Conservation (phyloP, 2,329 filamentous ascomycete genomes). For the Mariannaea sp. region DNA sequence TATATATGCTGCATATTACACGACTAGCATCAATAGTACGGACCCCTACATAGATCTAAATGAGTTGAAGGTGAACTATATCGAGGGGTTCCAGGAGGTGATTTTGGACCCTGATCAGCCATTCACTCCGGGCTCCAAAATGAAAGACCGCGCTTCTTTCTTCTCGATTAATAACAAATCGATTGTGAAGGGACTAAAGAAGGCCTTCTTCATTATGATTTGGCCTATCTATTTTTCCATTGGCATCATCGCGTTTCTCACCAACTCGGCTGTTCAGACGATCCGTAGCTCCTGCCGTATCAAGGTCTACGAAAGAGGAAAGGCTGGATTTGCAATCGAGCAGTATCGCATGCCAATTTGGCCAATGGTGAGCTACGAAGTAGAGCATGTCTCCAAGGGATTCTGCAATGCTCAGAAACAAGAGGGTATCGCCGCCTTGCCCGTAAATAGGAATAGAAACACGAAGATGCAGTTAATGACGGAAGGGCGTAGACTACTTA, state of each 20-base stretch:
- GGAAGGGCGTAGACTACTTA: slow-evolving; percentile 68
- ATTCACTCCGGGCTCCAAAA: slow-evolving; percentile 56
- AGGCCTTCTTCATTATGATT: slow-evolving; percentile 66
- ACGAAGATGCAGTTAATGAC: slow-evolving; percentile 42
- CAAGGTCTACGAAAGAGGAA: slow-evolving; percentile 72
- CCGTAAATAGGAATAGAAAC: slow-evolving; percentile 56
- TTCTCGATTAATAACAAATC: slow-evolving; percentile 43
- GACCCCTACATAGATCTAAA: slow-evolving; percentile 77
- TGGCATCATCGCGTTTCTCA: slow-evolving; percentile 70
- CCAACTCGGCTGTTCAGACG: slow-evolving; percentile 79
- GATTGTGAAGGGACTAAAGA: slow-evolving; percentile 48
- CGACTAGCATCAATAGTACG: slow-evolving; percentile 74
- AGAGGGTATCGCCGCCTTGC: slow-evolving; percentile 76
- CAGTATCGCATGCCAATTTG: slow-evolving; percentile 78
- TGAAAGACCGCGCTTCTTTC: slow-evolving; percentile 35
- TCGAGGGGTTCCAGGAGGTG: slow-evolving; percentile 74
- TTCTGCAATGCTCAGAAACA: slow-evolving; percentile 71
- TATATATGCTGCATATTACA: slow-evolving; percentile 80
- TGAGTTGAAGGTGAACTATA: slow-evolving; percentile 71
- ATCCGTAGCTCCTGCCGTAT: slow-evolving; percentile 76
- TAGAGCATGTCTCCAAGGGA: slow-evolving; percentile 78
- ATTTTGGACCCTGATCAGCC: slow-evolving; percentile 71
- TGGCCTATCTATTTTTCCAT: slow-evolving; percentile 75
- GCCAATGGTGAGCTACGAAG: slow-evolving; percentile 74
- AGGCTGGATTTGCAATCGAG: slow-evolving; percentile 68